Percentiles rank a stretch among this genome's conserved stretches.
Conservation (phyloP, 208 protist genomes). For the Angomonas desouzai region DNA sequence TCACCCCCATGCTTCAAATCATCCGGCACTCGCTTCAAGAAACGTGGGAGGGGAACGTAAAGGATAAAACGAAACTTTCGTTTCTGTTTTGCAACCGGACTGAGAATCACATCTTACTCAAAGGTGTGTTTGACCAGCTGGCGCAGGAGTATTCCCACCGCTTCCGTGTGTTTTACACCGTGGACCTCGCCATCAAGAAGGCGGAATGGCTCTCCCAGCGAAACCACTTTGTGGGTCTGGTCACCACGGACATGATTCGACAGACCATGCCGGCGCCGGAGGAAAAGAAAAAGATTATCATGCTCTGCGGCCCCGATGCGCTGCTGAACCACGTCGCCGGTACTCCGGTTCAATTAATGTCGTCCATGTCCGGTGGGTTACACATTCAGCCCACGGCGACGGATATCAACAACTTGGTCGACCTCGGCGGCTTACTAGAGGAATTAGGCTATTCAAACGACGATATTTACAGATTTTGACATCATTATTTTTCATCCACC, state of each 20-base stretch:
- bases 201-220: constrained; percentile 56
- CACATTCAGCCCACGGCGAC: constrained; percentile 80
- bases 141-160: constrained; percentile 53
- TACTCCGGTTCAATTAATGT: constrained; percentile 68
- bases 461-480: constrained; percentile 86
- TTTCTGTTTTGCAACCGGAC: constrained; percentile 93
- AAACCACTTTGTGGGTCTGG: constrained; percentile 70
- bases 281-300: constrained; percentile 80
- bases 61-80: constrained; percentile 85
- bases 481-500: too few relatives aligned
- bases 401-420: constrained; percentile 83
- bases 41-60: constrained; percentile 47
- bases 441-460: constrained; percentile 82
- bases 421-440: constrained; percentile 66
- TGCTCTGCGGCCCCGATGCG: constrained; percentile 86
- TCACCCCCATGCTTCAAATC: constrained; percentile 93
- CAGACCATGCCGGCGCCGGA: constrained; percentile 71
- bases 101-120: constrained; percentile 90
- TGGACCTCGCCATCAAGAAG: constrained; percentile 78
- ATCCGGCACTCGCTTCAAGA: constrained; percentile 74
- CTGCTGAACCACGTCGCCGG: constrained; percentile 83
- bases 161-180: constrained; percentile 89
- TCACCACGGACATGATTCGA: constrained; percentile 74
- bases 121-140: constrained; percentile 82
- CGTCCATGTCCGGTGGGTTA: constrained; percentile 65